These are phyloP conservation scores for Pezicula carpinea DNA, from an alignment of 2,329 filamentous ascomycete species.

Conservation along the genomic window DNA sequence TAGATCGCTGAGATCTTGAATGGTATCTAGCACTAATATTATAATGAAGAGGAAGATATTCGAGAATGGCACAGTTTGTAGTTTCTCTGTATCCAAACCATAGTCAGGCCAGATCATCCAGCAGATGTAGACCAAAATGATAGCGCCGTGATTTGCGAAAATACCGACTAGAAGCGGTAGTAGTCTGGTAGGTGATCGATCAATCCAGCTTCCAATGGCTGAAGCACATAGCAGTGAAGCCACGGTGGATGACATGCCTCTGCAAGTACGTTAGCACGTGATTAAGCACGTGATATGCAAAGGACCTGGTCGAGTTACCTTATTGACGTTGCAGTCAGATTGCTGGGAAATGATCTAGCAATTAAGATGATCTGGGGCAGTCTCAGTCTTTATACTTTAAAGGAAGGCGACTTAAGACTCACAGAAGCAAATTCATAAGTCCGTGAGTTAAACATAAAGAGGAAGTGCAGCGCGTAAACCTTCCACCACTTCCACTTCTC, in stretches of 20 bases:
- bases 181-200: conserved; percentile 31
- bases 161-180: conserved; percentile 33
- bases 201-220: conserved; percentile 34
- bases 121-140: conserved; percentile 27
- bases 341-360: conserved; percentile 37
- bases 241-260: conserved; percentile 26
- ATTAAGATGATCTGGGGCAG: conserved; percentile 37
- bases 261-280: conserved; percentile 10
- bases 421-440: conserved; percentile 52
- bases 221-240: conserved; percentile 34
- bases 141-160: conserved; percentile 31
- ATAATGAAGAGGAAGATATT: conserved; percentile 22
- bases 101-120: conserved; percentile 33
- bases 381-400: neutral
- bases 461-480: conserved; percentile 45
- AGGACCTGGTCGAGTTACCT: conserved; percentile 21
- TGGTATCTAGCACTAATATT: conserved; percentile 32
- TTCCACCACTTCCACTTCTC: conserved; percentile 20
- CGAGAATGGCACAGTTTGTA: conserved; percentile 4
- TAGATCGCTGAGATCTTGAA: conserved; percentile 35
- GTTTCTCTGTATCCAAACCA: conserved; percentile 11
- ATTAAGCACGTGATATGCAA: neutral
- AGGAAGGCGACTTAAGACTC: neutral
- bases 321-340: conserved; percentile 32
- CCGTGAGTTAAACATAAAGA: conserved; percentile 51